A percentile compares a stretch with the other conserved stretches of the same genome.
Conservation (phyloP, 2,329 filamentous ascomycete genomes). For the Apiospora pterosperma region DNA sequence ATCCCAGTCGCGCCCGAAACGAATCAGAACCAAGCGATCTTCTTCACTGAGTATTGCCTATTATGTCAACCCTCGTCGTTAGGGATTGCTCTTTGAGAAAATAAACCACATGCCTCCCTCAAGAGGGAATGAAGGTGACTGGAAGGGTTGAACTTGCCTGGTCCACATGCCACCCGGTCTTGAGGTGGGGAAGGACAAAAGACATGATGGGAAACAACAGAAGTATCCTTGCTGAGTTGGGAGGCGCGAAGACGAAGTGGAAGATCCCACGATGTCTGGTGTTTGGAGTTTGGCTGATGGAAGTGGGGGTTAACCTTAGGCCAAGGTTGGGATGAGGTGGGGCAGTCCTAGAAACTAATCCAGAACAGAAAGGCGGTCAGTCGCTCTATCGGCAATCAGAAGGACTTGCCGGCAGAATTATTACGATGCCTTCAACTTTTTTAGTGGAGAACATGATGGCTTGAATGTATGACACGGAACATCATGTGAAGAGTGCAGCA, state of each 20-base stretch:
- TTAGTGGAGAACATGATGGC: neutral
- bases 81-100: neutral
- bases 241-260: neutral
- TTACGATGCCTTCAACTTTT: neutral
- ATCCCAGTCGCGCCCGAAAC: constrained; percentile 86
- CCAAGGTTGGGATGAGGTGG: neutral
- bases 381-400: neutral
- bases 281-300: neutral
- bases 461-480: neutral
- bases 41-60: constrained; percentile 78
- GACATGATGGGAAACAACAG: neutral
- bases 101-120: neutral
- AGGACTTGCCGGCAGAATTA: neutral
- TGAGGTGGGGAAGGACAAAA: constrained; percentile 83
- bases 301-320: neutral
- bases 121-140: neutral
- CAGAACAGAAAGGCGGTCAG: neutral
- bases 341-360: neutral
- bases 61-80: neutral
- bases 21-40: constrained; percentile 88
- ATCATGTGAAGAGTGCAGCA: neutral
- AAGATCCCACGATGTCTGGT: neutral
- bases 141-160: constrained; percentile 43
- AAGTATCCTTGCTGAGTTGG: neutral
- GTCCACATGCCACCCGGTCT: constrained; percentile 96